Percentiles rank a stretch among this genome's conserved stretches.
Evolutionary conservation across 306 rosid species (phyloP).

Genomic region (Fragaria ananassa): DNA sequence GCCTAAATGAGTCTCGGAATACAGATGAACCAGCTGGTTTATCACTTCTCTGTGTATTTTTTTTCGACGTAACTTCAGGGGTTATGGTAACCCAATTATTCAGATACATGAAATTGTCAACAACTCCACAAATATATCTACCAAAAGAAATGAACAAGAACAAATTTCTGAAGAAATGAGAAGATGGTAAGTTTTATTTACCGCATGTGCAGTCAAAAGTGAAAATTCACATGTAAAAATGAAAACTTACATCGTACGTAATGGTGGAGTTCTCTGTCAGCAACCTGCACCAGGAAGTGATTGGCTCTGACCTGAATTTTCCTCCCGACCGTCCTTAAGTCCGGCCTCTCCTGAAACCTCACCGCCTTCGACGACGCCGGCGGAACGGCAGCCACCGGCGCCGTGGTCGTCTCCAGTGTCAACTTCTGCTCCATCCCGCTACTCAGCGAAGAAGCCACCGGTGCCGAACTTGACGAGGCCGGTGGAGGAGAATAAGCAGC

Average conservation of each 20-base stretch:
- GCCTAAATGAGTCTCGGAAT: slow-evolving; percentile 29
- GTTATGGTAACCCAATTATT: slow-evolving; percentile 48
- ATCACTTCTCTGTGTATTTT: slow-evolving; percentile 41
- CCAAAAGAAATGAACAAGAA: too few relatives aligned
- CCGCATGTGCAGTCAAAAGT: not conserved
- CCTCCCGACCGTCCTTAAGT: slow-evolving; percentile 30
- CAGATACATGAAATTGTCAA: not conserved
- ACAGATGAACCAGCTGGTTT: not conserved
- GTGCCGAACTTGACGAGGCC: not conserved
- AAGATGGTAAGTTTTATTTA: not conserved
- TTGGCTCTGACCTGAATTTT: slow-evolving; percentile 44
- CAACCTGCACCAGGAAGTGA: slow-evolving; percentile 48
- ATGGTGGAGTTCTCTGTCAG: slow-evolving; percentile 38
- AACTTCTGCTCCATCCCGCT: slow-evolving; percentile 18
- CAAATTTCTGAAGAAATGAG: not conserved
- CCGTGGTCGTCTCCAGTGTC: slow-evolving; percentile 8
- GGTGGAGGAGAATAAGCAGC: not conserved
- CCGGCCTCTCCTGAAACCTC: slow-evolving; percentile 40
- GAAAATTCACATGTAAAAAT: not conserved
- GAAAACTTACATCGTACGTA: slow-evolving; percentile 59
- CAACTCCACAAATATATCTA: too few relatives aligned
- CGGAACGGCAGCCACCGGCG: slow-evolving; percentile 6
- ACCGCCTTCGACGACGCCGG: slow-evolving; percentile 45
- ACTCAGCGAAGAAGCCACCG: slow-evolving; percentile 2
- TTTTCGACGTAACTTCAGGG: slow-evolving; percentile 51